Conservation (phyloP, 148 eudicot species). For the Cornus controversa region DNA sequence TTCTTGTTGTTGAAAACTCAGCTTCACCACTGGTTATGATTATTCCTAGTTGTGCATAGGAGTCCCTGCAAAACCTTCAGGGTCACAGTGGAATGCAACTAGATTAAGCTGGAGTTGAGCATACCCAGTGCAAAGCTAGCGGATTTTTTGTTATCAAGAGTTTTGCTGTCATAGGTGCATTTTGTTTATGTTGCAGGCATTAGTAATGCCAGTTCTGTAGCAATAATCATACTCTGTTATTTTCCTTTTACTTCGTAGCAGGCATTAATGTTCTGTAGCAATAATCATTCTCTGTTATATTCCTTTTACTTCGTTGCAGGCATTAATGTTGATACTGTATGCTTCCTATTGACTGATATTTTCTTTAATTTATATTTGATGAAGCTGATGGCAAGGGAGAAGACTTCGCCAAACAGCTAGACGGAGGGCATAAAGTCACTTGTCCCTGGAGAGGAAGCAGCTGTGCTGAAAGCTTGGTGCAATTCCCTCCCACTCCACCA, state of each 20-base stretch:
- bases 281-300: background rate
- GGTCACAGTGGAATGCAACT: no score
- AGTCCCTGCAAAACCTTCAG: background rate
- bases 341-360: slow-evolving; percentile 6
- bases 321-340: background rate
- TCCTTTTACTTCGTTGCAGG: background rate
- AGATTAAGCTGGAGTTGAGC: no score
- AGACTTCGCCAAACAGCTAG: slow-evolving; percentile 77
- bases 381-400: slow-evolving; percentile 67
- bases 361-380: slow-evolving; percentile 21
- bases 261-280: background rate
- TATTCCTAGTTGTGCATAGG: no score
- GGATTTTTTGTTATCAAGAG: no score
- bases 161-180: no score
- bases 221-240: background rate
- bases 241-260: background rate
- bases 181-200: background rate
- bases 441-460: slow-evolving; percentile 95
- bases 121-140: no score
- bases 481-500: slow-evolving; percentile 96
- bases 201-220: background rate
- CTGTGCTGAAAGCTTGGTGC: slow-evolving; percentile 96
- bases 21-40: background rate
- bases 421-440: slow-evolving; percentile 62
- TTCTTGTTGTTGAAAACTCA: background rate